Conservation (phyloP, 192 early-diverging fungal species). For the Backusella sp. region DNA sequence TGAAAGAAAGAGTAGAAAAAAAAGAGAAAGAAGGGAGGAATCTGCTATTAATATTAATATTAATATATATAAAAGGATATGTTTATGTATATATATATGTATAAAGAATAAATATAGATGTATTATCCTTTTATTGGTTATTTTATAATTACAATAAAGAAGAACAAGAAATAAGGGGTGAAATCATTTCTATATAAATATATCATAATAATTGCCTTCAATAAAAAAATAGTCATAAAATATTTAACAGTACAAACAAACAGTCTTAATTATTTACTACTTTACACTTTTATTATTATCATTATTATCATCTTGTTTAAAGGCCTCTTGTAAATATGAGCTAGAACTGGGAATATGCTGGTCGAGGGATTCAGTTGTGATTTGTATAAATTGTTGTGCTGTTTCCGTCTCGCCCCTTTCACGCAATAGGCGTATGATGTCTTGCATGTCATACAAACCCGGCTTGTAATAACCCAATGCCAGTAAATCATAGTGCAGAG, state of each 20-base stretch:
- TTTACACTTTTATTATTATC: not conserved
- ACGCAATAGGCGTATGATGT: not conserved
- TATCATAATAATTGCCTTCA: not conserved
- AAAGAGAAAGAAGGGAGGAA: not conserved
- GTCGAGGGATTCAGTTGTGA: not conserved
- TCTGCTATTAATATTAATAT: not conserved
- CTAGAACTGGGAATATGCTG: not conserved
- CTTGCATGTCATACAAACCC: not conserved
- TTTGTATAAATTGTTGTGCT: not conserved
- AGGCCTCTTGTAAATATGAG: not conserved
- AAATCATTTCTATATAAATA: not conserved
- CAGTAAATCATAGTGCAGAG: not conserved
- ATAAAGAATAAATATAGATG: not conserved
- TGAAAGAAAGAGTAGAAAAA: not conserved
- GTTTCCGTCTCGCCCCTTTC: not conserved
- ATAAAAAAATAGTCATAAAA: not conserved
- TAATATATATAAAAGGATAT: not conserved
- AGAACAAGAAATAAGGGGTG: not conserved
- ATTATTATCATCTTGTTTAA: not conserved
- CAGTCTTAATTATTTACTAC: not conserved
- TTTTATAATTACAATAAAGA: not conserved
- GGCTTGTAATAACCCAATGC: not conserved
- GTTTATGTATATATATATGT: not conserved
- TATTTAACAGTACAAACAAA: not conserved
- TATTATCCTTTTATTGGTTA: conserved; percentile 8